These are phyloP conservation scores for Chaetomium sp. DNA, from an alignment of 2,329 filamentous ascomycete genomes.

Conservation along the genomic window DNA sequence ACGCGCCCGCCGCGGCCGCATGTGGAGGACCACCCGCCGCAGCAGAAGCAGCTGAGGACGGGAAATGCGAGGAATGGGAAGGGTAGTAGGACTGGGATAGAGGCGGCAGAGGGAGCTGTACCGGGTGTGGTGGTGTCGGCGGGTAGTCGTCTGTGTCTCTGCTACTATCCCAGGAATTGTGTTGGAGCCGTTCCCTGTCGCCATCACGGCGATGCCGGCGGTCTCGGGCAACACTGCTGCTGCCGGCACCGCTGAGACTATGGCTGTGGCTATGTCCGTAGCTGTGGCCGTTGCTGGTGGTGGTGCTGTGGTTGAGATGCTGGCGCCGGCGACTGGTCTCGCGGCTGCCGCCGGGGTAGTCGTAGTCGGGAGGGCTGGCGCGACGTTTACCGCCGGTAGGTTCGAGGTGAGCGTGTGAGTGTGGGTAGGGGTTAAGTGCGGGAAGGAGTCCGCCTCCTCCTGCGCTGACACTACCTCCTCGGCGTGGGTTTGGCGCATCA, in stretches of 20 bases:
- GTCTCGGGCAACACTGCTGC: too few relatives aligned
- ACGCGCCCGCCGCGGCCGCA: too few relatives aligned
- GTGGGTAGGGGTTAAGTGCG: constrained; percentile 31
- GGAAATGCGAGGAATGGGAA: background rate
- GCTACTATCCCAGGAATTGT: background rate
- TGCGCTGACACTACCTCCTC: background rate
- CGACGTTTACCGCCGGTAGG: constrained; percentile 38
- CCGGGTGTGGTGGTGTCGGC: background rate
- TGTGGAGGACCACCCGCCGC: too few relatives aligned
- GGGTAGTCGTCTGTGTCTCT: background rate
- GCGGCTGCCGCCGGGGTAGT: constrained; percentile 23
- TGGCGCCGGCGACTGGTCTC: constrained; percentile 40
- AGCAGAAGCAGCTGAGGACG: background rate
- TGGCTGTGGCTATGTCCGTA: background rate
- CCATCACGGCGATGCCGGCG: too few relatives aligned
- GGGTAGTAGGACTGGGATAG: background rate
- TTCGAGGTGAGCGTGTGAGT: background rate
- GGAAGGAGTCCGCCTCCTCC: constrained; percentile 21
- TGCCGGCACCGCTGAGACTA: background rate
- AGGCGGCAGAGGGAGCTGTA: background rate
- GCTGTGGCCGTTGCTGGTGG: background rate
- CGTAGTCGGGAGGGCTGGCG: constrained; percentile 41
- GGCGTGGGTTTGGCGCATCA: too few relatives aligned
- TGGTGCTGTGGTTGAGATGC: constrained; percentile 26
- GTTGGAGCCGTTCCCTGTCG: too few relatives aligned